Evolutionary conservation across 352 stramenopile species (phyloP), one percentile per base, ranked within the genome.

Genomic region (Phytophthora agathidicida): DNA sequence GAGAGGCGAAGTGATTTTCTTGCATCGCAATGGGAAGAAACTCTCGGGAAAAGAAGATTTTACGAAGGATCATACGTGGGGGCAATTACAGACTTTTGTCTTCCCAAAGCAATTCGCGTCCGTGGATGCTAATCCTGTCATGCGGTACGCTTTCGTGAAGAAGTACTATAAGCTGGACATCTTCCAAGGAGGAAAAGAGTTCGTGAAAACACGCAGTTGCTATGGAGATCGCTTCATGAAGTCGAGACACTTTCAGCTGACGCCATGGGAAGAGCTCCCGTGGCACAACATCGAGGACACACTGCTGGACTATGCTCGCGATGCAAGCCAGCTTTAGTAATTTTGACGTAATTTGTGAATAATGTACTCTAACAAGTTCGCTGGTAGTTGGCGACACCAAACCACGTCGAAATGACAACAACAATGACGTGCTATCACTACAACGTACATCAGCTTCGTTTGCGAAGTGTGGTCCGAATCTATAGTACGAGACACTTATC

Each of bases 11-110:
- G 53, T 84, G 10, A 35, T 82, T 28, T 86, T 86, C 22, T 48
- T 86, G 28, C 76, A 86, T 19, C 68, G 74, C 20, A 86, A 86
- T 16, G 62, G 60, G 2, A 71, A 68, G 58, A 86, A 86, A 43
- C 50, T 73, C 14, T 69, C 59, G 8, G 64, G 58, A 17, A 37
- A 59, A 10, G 64, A 68, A 17, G 38, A 66, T n/a, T 60, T 60
- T 30, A 38, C 50, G n/a, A 65, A 30, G 10, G 64, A 73, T 19
- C 59, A 68, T 19, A 59, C 61, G 4, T 73, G 64, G 64, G 62
- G 47, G 11, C 64, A 73, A 7, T 26, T 73, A 17, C 64, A 73
- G 30, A 61, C 51, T 0, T 73, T 73, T 33, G 24, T 65, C 1
- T 69, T 68, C 4, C 51, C 52, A 7, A 16, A 68, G n/a, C 3